Percentiles rank a stretch among this genome's conserved stretches.
Evolutionary conservation across 306 rosid species (phyloP).

Genomic region (Ormosia emarginata): DNA sequence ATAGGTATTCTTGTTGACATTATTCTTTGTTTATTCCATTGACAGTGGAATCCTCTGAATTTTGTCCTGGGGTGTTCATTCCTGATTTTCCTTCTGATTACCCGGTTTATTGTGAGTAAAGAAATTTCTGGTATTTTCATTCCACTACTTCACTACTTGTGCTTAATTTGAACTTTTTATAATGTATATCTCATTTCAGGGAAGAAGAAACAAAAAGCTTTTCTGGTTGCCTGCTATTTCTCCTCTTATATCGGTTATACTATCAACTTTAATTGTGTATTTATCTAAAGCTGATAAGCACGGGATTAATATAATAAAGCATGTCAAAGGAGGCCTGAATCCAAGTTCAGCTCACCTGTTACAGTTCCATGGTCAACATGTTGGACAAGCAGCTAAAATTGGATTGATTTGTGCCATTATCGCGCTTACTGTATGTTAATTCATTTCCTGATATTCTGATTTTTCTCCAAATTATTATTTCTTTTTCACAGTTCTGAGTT

Average conservation of each 20-base stretch:
- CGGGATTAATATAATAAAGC: constrained; percentile 68
- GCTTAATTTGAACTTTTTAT: not conserved
- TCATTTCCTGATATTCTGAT: not conserved
- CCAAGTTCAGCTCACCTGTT: constrained; percentile 62
- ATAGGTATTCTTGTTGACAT: not conserved
- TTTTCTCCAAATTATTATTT: not conserved
- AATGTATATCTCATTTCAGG: constrained; percentile 38
- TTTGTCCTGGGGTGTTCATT: constrained; percentile 72
- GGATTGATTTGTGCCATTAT: constrained; percentile 69
- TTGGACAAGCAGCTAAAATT: constrained; percentile 66
- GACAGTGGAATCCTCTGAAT: constrained; percentile 75
- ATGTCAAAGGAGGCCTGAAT: constrained; percentile 62
- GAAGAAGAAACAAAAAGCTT: constrained; percentile 63
- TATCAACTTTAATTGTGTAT: constrained; percentile 72
- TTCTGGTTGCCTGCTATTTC: constrained; percentile 82
- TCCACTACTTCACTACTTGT: not conserved
- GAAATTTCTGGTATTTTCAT: not conserved
- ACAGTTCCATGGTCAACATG: constrained; percentile 54
- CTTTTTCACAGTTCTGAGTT: not conserved
- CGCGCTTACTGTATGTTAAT: constrained; percentile 64
- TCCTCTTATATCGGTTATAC: constrained; percentile 68
- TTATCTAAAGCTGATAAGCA: constrained; percentile 65
- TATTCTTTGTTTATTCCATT: not conserved
- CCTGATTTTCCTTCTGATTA: constrained; percentile 62
- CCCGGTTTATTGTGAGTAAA: constrained; percentile 67